These are phyloP conservation scores for Tulasnella sp. DNA, from an alignment of 768 basidiomycete species.

Conservation along the genomic window DNA sequence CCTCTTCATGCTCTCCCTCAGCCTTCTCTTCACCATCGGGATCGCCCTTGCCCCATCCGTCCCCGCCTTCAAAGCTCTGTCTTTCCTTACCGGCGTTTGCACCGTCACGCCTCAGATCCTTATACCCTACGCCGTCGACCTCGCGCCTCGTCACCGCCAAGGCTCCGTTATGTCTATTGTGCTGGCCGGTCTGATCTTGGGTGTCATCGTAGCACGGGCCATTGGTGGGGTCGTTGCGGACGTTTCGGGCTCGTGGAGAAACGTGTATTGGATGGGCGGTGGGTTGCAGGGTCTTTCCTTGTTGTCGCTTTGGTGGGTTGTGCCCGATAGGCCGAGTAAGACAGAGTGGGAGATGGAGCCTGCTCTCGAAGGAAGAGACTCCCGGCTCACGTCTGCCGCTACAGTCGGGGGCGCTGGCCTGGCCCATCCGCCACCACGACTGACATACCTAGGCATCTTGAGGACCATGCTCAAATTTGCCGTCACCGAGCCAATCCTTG, in stretches of 20 bases:
- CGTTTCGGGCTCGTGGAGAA: conserved; percentile 48
- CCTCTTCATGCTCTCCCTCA: conserved; percentile 42
- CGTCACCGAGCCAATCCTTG: conserved; percentile 64
- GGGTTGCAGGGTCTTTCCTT: conserved; percentile 24
- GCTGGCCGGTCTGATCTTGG: conserved; percentile 42
- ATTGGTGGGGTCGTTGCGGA: conserved; percentile 65
- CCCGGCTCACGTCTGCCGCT: too few relatives aligned
- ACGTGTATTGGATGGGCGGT: conserved; percentile 35
- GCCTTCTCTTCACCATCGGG: conserved; percentile 55
- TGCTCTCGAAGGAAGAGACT: too few relatives aligned
- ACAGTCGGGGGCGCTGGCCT: too few relatives aligned
- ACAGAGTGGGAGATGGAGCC: neutral
- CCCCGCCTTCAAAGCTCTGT: conserved; percentile 50
- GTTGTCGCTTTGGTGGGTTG: conserved; percentile 26
- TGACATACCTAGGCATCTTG: conserved; percentile 30
- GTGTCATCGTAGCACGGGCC: conserved; percentile 63
- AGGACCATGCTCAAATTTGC: conserved; percentile 64
- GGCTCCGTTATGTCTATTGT: conserved; percentile 63
- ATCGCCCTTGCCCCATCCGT: conserved; percentile 51
- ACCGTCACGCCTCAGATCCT: conserved; percentile 54
- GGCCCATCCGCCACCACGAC: conserved; percentile 16
- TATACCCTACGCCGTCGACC: conserved; percentile 69
- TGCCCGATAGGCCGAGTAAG: conserved; percentile 36
- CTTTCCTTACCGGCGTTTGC: conserved; percentile 56
- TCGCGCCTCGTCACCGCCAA: conserved; percentile 64